A percentile compares a stretch with the other conserved stretches of the same genome.
Evolutionary conservation across 2,329 filamentous ascomycete species (phyloP).

Genomic region (Sporothrix sp.): DNA sequence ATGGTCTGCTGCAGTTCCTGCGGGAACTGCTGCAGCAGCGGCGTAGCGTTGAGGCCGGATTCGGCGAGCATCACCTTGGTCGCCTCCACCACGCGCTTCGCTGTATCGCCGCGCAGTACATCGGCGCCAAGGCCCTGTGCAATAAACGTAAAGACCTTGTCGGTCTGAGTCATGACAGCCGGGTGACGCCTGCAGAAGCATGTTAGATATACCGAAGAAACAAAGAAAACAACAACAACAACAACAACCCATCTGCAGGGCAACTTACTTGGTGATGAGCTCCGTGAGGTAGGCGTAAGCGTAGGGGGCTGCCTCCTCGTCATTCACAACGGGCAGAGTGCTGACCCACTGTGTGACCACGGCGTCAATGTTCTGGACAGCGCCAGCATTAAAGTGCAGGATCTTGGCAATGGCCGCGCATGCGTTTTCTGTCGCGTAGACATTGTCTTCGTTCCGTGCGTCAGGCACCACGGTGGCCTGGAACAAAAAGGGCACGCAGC

Average conservation of each 20-base stretch:
- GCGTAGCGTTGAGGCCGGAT: constrained; percentile 64
- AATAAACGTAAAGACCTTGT: constrained; percentile 75
- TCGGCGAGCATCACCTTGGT: constrained; percentile 68
- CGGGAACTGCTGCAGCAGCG: constrained; percentile 64
- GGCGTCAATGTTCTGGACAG: constrained; percentile 65
- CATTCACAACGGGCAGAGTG: constrained; percentile 83
- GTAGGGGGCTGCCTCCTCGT: constrained; percentile 94
- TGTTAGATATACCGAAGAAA: neutral
- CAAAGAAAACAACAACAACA: neutral
- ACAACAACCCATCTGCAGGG: neutral
- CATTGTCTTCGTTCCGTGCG: constrained; percentile 80
- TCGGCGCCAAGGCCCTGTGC: constrained; percentile 85
- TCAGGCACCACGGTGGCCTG: constrained; percentile 72
- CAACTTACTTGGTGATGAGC: constrained; percentile 83
- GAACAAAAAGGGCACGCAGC: constrained; percentile 72
- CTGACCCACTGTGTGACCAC: constrained; percentile 80
- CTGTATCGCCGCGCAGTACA: constrained; percentile 76
- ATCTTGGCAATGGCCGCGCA: constrained; percentile 96
- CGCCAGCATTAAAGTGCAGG: constrained; percentile 73
- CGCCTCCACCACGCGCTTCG: constrained; percentile 62
- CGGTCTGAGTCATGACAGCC: constrained; percentile 64
- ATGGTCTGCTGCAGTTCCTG: constrained; percentile 74
- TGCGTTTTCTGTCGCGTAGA: constrained; percentile 95
- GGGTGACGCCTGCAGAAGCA: constrained; percentile 62
- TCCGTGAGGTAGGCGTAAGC: constrained; percentile 88